Evolutionary conservation across 139 green algal genomes (phyloP), one percentile per base, ranked within the genome.

Genomic region (Monoraphidium neglectum): DNA sequence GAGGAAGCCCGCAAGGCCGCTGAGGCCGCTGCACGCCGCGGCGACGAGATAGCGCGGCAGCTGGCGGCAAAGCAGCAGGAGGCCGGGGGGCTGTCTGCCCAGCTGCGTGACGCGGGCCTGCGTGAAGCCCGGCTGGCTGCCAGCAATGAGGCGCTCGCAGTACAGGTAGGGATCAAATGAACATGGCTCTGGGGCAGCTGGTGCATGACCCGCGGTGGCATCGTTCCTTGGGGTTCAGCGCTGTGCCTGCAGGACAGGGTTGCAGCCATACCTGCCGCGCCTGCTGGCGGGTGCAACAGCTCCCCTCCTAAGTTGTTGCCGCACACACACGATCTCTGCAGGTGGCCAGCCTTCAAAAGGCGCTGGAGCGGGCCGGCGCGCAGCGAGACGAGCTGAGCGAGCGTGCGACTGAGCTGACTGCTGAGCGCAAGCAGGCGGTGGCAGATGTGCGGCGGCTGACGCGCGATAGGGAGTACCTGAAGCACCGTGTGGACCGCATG

Each of bases 401-500:
- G 56, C 51, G 54, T 15, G 36, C 70, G 38, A 49, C 64, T 4
- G 67, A 80, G 66, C 49, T 63, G 30, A 16, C 51, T 36, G 53
- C 75, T 38, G 38, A 24, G 23, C 65, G 65, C 38, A 75, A 80
- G 40, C 54, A 74, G 56, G 68, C 75, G 51, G 53, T 69, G 43
- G 62, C 75, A 26, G 54, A 75, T 30, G 49, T 75, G 30, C 59
- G 66, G 23, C 68, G 67, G 56, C 65, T 75, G 38, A 51, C 57
- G 65, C 69, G 68, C 54, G 75, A 74, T 23, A 56, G 75, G 38
- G 75, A 80, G 66, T 80, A 80, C 66, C 75, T 80, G 16, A 68
- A 62, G 28, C 56, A 63, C 49, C 65, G 75, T 2, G 75, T 80
- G 37, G 75, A 80, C 59, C 75, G 75, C 54, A 80, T 80, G 75